Evolutionary conservation across 164 flowering plant species (phyloP), one percentile per base, ranked within the genome.

Genomic region (Kalanchoe fedtschenkoi): DNA sequence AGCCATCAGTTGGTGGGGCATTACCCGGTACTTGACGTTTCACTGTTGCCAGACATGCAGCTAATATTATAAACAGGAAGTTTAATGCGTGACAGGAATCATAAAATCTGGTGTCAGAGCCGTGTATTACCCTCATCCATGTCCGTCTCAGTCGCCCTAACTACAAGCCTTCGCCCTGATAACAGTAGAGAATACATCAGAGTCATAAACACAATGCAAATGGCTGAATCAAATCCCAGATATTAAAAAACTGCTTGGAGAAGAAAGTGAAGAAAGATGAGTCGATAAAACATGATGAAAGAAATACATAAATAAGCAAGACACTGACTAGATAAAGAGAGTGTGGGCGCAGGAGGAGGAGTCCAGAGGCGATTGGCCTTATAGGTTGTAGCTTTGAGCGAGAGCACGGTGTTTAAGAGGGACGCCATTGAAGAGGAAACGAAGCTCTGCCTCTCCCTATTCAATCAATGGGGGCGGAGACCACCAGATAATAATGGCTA

Each of bases 101-200:
- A 37, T 37, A 2, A 37, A 37, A 37, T 8, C 11, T n/a, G n/a
- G n/a, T n/a, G n/a, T 37, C 39, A 8, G 13, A 11, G 13, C 13
- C 39, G 1, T 9, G 16, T 51, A 33, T 29, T 39, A 88, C 96
- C 89, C 78, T 86, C 76, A n/a, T 84, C 64, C 16, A 86, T 62
- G 47, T 83, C 89, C 16, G 91, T 81, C 69, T 86, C 90, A 6
- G 87, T 70, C 7, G 96, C 91, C 75, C 88, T 80, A 33, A 84
- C 62, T 8, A 67, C 51, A 17, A 85, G 41, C 61, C 84, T 78
- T 56, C 81, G 61, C 62, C 84, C 89, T 83, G 72, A 54, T 34
- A 70, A 51, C 3, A 30, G 3, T 17, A 43, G 15, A 62, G 19
- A 63, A 21, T 11, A 14, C 6, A 15, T 26, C 35, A 56, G 3